Percentiles rank a stretch among this genome's conserved stretches.
phyloP scores from a whole-genome alignment of 495 filamentous ascomycete genomes.

The Neurospora tetrasperma region DNA sequence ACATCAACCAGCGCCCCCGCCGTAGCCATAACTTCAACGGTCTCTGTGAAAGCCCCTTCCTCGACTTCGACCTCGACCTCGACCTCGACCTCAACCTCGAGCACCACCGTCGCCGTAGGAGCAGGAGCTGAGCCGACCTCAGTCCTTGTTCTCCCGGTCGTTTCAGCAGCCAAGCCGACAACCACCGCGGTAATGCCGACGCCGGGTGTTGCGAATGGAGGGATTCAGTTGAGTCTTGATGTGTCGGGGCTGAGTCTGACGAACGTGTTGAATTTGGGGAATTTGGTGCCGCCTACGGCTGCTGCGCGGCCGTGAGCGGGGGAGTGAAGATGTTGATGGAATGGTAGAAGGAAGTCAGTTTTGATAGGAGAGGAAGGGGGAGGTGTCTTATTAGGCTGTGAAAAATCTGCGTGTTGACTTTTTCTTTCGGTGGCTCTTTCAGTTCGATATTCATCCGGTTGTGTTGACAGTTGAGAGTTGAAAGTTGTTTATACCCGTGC shows the following conservation, averaged over 20 bases:
- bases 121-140: slow-evolving; percentile 11
- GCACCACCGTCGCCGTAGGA: not conserved
- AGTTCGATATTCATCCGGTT: not conserved
- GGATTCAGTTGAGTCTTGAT: slow-evolving; percentile 14
- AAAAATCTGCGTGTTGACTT: not conserved
- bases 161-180: not conserved
- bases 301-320: not conserved
- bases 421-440: not conserved
- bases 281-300: slow-evolving; percentile 19
- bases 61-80: slow-evolving; percentile 13
- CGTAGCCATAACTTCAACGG: slow-evolving; percentile 1
- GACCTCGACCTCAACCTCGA: slow-evolving; percentile 1
- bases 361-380: not conserved
- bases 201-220: slow-evolving; percentile 6
- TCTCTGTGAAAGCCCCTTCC: slow-evolving; percentile 5
- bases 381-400: not conserved
- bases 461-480: not conserved
- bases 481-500: not conserved
- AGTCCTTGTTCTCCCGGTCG: slow-evolving; percentile 11
- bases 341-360: not conserved
- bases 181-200: not conserved
- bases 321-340: not conserved
- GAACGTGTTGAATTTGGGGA: slow-evolving; percentile 25
- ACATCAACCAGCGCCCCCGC: not conserved
- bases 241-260: slow-evolving; percentile 23